Base-by-base conservation (phyloP, 2,329 filamentous ascomycete genomes). In the Escovopsis weberi region DNA sequence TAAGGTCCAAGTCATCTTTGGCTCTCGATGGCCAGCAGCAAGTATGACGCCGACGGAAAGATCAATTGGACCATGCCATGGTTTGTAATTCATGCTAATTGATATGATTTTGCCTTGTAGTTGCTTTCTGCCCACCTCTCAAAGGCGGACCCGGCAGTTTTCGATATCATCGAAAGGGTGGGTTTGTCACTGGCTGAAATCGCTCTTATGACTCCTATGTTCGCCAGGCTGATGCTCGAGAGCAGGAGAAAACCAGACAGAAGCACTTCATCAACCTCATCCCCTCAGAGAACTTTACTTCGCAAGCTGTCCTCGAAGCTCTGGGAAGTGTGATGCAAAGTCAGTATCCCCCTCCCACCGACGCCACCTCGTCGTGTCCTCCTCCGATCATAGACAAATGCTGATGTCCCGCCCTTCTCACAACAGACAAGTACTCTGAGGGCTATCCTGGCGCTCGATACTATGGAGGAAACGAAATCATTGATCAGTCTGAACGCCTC, bases 201-300 rank as follows among this genome's bases (percentile, higher is more conserved):
- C 12, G 10, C 18, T n/a, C 12, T 33, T 23, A 30, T 37, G 12
- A 32, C 12, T 34, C 15, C 26, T 26, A 30, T 19, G 33, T 33
- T 23, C 34, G 19, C 19, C 18, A 36, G 42, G 32, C 41, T 47
- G 33, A 49, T 26, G 8, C 10, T 33, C 18, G 26, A 10, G 23
- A 39, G 10, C 33, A 94, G 85, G 91, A 98, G 71, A 96, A 96
- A 76, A 75, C 75, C 52, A 78, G 91, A 53, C 91, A 98, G 65
- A 94, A 94, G 65, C 87, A 96, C 64, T 98, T 95, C 58, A 94
- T 98, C 68, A 96, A 96, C 64, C 72, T 94, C 45, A 94, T 94
- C 51, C 87, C 87, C 18, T 94, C 87, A 6, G 87, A 94, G 66
- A 94, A 94, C 68, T 94, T 94, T 58, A 94, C 87, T 26, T 94